A percentile compares a stretch with the other conserved stretches of the same genome.
Evolutionary conservation across 176 grass and related monocot species (phyloP).

Genomic region (Eragrostis curvula): DNA sequence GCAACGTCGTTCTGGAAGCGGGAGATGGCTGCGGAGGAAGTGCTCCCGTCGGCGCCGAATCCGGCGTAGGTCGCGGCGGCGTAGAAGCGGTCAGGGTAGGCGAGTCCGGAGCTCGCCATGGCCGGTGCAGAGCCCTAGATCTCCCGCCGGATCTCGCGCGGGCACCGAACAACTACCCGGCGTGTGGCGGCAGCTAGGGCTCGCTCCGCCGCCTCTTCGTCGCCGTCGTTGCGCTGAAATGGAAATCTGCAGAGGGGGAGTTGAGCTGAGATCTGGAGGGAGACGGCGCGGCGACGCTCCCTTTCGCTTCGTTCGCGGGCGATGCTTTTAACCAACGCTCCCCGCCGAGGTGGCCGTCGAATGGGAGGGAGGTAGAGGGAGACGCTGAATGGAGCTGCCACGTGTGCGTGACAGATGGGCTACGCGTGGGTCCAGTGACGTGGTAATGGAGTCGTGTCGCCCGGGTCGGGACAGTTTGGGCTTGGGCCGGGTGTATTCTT

Average conservation of each 20-base stretch:
- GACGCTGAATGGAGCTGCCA: conserved; percentile 17
- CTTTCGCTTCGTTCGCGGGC: conserved; percentile 40
- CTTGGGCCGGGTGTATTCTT: not conserved
- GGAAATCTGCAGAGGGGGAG: conserved; percentile 20
- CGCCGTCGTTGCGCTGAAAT: conserved; percentile 9
- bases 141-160: conserved; percentile 38
- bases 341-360: conserved; percentile 38
- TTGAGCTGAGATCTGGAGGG: conserved; percentile 51
- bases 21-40: conserved; percentile 47
- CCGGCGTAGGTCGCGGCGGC: conserved; percentile 85
- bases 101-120: conserved; percentile 89
- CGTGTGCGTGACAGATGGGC: conserved; percentile 25
- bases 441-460: conserved; percentile 29
- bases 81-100: conserved; percentile 97
- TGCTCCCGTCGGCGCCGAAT: conserved; percentile 39
- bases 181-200: conserved; percentile 30
- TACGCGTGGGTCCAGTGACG: conserved; percentile 19
- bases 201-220: conserved; percentile 10
- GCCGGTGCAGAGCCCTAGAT: conserved; percentile 48
- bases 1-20: conserved; percentile 94
- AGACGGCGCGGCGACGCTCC: conserved; percentile 41
- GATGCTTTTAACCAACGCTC: conserved; percentile 37
- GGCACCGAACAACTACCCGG: not conserved
- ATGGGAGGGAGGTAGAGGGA: not conserved
- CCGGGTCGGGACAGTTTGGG: not conserved